phyloP scores from a whole-genome alignment of 768 basidiomycete genomes.

The Boletellus sp. region DNA sequence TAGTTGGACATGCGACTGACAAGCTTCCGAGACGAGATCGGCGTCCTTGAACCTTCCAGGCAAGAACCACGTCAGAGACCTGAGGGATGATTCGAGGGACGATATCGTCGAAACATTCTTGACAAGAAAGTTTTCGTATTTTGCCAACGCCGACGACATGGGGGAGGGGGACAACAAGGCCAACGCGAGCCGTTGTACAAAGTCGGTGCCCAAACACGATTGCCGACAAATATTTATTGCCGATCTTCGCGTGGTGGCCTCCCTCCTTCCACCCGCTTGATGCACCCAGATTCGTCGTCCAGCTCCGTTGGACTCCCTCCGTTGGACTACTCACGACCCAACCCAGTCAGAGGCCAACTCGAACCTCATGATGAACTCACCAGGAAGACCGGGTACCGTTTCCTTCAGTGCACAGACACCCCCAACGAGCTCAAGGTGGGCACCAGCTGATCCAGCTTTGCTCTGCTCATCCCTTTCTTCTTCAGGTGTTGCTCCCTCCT shows the following conservation, averaged over 20 bases:
- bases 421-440: slow-evolving; percentile 69
- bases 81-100: slow-evolving; percentile 81
- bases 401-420: slow-evolving; percentile 73
- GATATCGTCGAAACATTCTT: slow-evolving; percentile 83
- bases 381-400: slow-evolving; percentile 60
- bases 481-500: slow-evolving; percentile 65
- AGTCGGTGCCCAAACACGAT: slow-evolving; percentile 22
- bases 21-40: slow-evolving; percentile 89
- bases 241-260: slow-evolving; percentile 11
- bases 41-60: slow-evolving; percentile 98
- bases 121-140: slow-evolving; percentile 80
- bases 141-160: slow-evolving; percentile 63
- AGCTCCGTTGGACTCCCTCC: slow-evolving; percentile 25
- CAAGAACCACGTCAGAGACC: slow-evolving; percentile 92
- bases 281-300: slow-evolving; percentile 24
- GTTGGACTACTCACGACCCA: slow-evolving; percentile 56
- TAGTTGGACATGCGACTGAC: slow-evolving; percentile 50
- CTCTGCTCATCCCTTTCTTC: slow-evolving; percentile 4
- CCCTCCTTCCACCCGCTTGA: slow-evolving; percentile 11
- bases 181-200: slow-evolving; percentile 26
- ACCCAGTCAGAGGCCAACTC: slow-evolving; percentile 71
- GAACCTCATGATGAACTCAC: slow-evolving; percentile 56
- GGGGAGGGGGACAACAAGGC: slow-evolving; percentile 1
- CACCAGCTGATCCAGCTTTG: not conserved
- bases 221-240: slow-evolving; percentile 3